Evolutionary conservation across 257 asterid species (phyloP).

Genomic region (Agastache rugosa): DNA sequence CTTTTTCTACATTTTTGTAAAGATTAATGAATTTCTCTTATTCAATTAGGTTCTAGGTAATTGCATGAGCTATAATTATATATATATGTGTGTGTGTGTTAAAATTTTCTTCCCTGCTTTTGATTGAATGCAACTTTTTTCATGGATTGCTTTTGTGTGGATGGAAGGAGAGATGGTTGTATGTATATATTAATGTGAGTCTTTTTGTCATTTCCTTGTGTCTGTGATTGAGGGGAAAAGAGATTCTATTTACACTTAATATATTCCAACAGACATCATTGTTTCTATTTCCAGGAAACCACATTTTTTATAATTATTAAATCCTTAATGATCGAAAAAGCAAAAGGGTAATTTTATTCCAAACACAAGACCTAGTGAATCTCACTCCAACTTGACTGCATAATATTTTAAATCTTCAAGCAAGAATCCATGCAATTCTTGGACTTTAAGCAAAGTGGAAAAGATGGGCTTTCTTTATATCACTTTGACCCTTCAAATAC

Average conservation of each 20-base stretch:
- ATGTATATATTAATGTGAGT: conserved; percentile 14
- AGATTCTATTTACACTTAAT: conserved; percentile 45
- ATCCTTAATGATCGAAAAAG: conserved; percentile 29
- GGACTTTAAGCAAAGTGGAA: conserved; percentile 51
- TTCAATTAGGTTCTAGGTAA: conserved; percentile 10
- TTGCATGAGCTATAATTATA: conserved; percentile 1
- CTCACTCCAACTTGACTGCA: conserved; percentile 33
- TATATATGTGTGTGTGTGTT: too few relatives aligned
- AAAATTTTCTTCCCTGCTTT: conserved; percentile 11
- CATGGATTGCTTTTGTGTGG: conserved; percentile 46
- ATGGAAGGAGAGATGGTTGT: conserved; percentile 25
- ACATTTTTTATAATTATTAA: conserved; percentile 13
- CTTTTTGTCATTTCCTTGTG: conserved; percentile 48
- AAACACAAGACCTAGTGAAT: conserved; percentile 40
- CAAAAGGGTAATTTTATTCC: conserved; percentile 33
- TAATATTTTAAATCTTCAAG: conserved; percentile 3
- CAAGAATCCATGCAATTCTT: conserved; percentile 53
- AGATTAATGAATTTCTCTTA: conserved; percentile 24
- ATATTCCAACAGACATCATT: conserved; percentile 35
- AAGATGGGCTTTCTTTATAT: conserved; percentile 25
- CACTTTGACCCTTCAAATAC: conserved; percentile 27
- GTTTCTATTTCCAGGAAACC: conserved; percentile 24
- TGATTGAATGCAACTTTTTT: conserved; percentile 32
- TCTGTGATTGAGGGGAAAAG: conserved; percentile 41
- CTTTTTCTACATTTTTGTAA: conserved; percentile 25